Conservation (phyloP, 352 stramenopile species). For the Phytophthora litchii region DNA sequence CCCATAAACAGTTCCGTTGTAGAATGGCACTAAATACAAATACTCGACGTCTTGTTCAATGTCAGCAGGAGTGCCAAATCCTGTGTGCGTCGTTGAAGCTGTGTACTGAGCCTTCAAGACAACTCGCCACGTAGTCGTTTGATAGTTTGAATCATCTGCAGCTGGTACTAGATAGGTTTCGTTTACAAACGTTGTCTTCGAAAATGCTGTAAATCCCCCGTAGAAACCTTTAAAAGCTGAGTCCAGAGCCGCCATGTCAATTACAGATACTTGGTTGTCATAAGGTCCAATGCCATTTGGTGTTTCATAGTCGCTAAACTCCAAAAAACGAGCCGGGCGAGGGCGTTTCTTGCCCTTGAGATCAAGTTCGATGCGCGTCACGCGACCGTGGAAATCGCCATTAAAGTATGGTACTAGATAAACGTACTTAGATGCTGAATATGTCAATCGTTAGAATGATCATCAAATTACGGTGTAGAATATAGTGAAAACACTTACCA, state of each 20-base stretch:
- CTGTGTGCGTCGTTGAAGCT: conserved; percentile 44
- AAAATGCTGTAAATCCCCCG: conserved; percentile 67
- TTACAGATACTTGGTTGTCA: conserved; percentile 53
- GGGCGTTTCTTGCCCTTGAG: conserved; percentile 79
- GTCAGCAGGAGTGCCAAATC: conserved; percentile 39
- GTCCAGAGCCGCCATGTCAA: conserved; percentile 63
- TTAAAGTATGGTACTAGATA: conserved; percentile 82
- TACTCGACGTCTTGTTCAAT: conserved; percentile 60
- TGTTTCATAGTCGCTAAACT: conserved; percentile 83
- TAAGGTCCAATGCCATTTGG: conserved; percentile 72
- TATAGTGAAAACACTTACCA: conserved; percentile 35
- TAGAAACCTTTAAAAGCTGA: conserved; percentile 59
- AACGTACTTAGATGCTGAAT: conserved; percentile 68
- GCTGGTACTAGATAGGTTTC: conserved; percentile 65
- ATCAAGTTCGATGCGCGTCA: conserved; percentile 72
- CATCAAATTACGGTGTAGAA: not conserved
- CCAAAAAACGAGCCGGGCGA: conserved; percentile 69
- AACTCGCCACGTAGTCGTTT: conserved; percentile 46
- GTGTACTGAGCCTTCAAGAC: conserved; percentile 58
- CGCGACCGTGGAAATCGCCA: conserved; percentile 62
- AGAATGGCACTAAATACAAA: conserved; percentile 73
- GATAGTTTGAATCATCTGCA: conserved; percentile 55
- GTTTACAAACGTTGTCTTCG: conserved; percentile 55
- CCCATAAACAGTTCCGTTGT: conserved; percentile 56
- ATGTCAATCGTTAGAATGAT: conserved; percentile 2